Evolutionary conservation across 148 eudicot genomes (phyloP), one percentile per base, ranked within the genome.

Genomic region (Rhododendron molle): DNA sequence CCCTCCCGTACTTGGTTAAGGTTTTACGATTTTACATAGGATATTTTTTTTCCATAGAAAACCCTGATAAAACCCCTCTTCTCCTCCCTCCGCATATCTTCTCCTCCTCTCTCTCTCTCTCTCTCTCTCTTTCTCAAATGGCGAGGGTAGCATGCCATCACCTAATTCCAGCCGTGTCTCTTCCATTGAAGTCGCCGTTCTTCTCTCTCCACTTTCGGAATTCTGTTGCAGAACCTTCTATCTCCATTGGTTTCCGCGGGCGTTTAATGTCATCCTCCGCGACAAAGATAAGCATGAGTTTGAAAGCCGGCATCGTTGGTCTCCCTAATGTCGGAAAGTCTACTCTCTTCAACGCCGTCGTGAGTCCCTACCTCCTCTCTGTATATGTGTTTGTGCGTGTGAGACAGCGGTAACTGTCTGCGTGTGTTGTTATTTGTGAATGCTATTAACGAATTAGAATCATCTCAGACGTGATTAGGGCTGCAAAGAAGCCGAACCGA

Each of bases 261-360:
- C 90, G 90, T 38, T 86, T 88, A 81, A 88, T 87, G 16, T 89
- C 94, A 38, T 89, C 94, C 67, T 77, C 89, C 3, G 0, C 60
- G 60, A 47, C 94, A 2, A 95, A 87, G 89, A 90, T 95, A 62
- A 91, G 89, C 86, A 97, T 97, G 99, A 97, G 94, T 87, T 90
- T 97, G 88, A 93, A 85, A 93, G 99, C 99, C 44, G 99, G 99
- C 85, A 97, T 97, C 49, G 99, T 97, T 9, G 99, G 99, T 69
- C 98, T 97, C 46, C 99, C 99, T 50, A 97, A 97, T 85, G 99
- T 97, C 69, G 99, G 99, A 13, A 97, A 97, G 89, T 97, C 99
- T 84, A 97, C 99, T 84, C 98, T 97, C 86, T 97, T 97, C 92
- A 97, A 97, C 88, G 99, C 99, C 85, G 98, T 97, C 58, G 99